Conservation (phyloP, 2,329 filamentous ascomycete genomes). For the Fusarium metavorans region DNA sequence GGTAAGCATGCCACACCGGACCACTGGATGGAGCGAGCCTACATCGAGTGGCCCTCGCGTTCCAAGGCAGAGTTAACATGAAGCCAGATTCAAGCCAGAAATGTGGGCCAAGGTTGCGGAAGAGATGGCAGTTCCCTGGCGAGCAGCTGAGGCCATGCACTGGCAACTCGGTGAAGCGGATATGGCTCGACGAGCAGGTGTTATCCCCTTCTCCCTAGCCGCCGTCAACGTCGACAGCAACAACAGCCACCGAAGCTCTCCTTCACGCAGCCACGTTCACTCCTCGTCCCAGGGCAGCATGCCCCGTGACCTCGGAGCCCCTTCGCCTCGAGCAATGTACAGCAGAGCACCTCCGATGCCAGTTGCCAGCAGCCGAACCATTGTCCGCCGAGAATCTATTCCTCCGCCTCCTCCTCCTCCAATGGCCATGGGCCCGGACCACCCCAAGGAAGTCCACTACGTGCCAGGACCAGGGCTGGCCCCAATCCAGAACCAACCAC, state of each 20-base stretch:
- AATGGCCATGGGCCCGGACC: conserved; percentile 44
- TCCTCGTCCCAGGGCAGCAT: conserved; percentile 61
- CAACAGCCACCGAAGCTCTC: conserved; percentile 53
- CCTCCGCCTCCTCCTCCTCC: conserved; percentile 47
- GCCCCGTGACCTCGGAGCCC: conserved; percentile 56
- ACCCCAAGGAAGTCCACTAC: conserved; percentile 49
- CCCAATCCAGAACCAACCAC: conserved; percentile 63
- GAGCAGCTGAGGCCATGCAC: conserved; percentile 97
- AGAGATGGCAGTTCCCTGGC: conserved; percentile 95
- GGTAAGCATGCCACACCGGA: conserved; percentile 64
- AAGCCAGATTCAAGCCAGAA: conserved; percentile 87
- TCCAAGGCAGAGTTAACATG: conserved; percentile 30
- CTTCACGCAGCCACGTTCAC: conserved; percentile 55
- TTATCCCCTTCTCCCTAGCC: conserved; percentile 83
- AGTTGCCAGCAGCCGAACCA: conserved; percentile 51
- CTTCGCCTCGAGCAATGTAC: conserved; percentile 57
- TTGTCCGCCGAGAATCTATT: conserved; percentile 57
- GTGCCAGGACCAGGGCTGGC: conserved; percentile 59
- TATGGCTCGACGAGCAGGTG: conserved; percentile 92
- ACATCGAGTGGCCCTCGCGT: neutral
- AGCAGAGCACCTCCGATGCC: conserved; percentile 51
- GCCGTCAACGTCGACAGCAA: conserved; percentile 62
- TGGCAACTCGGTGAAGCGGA: conserved; percentile 95
- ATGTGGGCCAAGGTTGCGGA: conserved; percentile 98
- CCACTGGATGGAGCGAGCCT: neutral